Base-by-base conservation (phyloP, 768 basidiomycete genomes). In the Auriscalpium orientale region DNA sequence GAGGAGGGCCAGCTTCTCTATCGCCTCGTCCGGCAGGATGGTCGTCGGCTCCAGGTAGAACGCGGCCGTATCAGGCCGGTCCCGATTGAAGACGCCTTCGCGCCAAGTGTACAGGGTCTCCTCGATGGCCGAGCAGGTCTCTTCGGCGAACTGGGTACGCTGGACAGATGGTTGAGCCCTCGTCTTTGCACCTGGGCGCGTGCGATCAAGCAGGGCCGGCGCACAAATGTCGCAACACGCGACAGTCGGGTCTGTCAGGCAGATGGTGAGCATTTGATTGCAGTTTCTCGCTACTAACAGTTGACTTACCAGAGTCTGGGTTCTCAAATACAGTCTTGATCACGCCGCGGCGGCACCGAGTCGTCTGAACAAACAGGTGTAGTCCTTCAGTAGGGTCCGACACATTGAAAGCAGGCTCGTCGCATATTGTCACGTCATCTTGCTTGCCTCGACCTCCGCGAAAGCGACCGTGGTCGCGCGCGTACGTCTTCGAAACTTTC, bases 201-300 rank as follows among this genome's bases (percentile, higher is more conserved):
- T 58, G 7, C 51, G 45, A 15, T 63, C 54, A 16, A 67, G 57
- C 1, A 67, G 55, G 10, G 40, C 38, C 8, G 64, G 66, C 35
- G 61, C 50, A 51, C 66, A 67, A 34, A 66, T 54, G 49, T 71
- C 66, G 50, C 70, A 71, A 51, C 70, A 71, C 3, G 62, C 54
- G 20, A 64, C 63, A 21, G 16, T 47, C 16, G 21, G 46, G n/a
- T 48, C 40, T 43, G 40, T 13, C 22, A 28, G 22, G 22, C 13
- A 12, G 8, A 18, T 43, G 40, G 40, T 43, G 40, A 43, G 40
- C n/a, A 18, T 13, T 13, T 13, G n/a, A 18, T 43, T 18, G 40
- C 40, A 43, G 12, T 43, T 43, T 12, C n/a, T 43, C 12, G 40
- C 12, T 12, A 12, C 40, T n/a, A n/a, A n/a, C n/a, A 18, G n/a